These are phyloP conservation scores for Wickerhamomyces silvicola DNA, from an alignment of 805 yeast genomes.

Conservation along the genomic window DNA sequence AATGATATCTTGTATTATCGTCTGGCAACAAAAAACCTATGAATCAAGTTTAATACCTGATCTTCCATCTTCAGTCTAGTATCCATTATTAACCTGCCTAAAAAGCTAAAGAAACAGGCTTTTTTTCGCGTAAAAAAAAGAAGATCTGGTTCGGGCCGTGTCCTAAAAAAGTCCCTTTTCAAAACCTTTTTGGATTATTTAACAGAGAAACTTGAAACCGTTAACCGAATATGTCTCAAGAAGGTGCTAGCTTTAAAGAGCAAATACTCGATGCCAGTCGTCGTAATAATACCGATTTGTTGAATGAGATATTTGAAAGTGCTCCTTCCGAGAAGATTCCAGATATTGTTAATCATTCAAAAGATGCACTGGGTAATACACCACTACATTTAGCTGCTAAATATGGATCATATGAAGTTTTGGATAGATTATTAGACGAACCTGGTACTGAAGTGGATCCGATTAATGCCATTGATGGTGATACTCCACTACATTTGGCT, in stretches of 20 bases:
- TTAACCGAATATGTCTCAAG: slow-evolving; percentile 21
- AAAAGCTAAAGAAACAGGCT: too few relatives aligned
- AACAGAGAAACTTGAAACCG: too few relatives aligned
- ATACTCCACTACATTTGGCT: slow-evolving; percentile 86
- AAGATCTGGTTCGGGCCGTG: too few relatives aligned
- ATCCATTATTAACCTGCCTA: too few relatives aligned
- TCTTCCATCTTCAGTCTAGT: too few relatives aligned
- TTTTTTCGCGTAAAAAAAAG: too few relatives aligned
- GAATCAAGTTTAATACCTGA: too few relatives aligned
- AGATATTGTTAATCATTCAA: slow-evolving; percentile 57
- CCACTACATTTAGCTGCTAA: slow-evolving; percentile 78
- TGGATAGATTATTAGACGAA: slow-evolving; percentile 75
- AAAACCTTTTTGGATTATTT: too few relatives aligned
- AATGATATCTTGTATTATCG: slow-evolving; percentile 39
- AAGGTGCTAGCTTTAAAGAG: slow-evolving; percentile 74
- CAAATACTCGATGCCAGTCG: slow-evolving; percentile 84
- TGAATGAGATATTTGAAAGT: slow-evolving; percentile 47
- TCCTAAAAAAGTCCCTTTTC: too few relatives aligned
- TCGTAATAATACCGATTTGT: slow-evolving; percentile 76
- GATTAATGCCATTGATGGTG: slow-evolving; percentile 59
- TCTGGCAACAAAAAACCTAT: slow-evolving; percentile 11
- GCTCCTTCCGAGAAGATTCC: slow-evolving; percentile 28
- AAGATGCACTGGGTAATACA: slow-evolving; percentile 73
- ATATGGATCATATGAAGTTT: slow-evolving; percentile 78
- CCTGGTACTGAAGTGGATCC: slow-evolving; percentile 93